Conservation (phyloP, 179 eudicot genomes). For the Amaranthus tricolor region DNA sequence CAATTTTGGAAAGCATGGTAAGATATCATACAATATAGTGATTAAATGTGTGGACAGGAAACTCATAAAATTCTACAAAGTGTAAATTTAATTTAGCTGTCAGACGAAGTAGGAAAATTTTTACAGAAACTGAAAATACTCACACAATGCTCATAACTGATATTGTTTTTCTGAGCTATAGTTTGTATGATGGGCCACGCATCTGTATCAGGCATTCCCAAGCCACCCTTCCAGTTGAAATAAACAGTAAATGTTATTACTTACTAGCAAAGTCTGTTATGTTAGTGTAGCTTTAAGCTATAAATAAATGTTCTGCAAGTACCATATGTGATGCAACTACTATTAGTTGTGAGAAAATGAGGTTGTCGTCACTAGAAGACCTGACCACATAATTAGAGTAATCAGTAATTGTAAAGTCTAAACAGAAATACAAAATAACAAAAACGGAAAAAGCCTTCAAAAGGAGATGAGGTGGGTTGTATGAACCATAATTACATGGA, state of each 20-base stretch:
- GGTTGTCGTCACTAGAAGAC: slow-evolving; percentile 60
- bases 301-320: slow-evolving; percentile 22
- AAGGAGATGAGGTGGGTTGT: no score
- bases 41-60: not conserved
- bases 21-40: not conserved
- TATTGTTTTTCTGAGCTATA: slow-evolving; percentile 78
- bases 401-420: not conserved
- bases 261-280: not conserved
- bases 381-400: slow-evolving; percentile 29
- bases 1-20: not conserved
- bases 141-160: slow-evolving; percentile 77
- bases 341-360: slow-evolving; percentile 62
- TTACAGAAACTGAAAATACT: slow-evolving; percentile 27
- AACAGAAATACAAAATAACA: not conserved
- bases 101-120: not conserved
- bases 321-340: slow-evolving; percentile 82
- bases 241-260: not conserved
- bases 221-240: slow-evolving; percentile 65
- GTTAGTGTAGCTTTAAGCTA: not conserved
- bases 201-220: slow-evolving; percentile 79
- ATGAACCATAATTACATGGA: no score
- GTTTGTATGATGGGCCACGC: slow-evolving; percentile 82
- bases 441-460: not conserved
- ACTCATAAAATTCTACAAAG: not conserved
- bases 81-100: not conserved